Conservation (phyloP, 441 rosid species). For the Jatropha multifida region DNA sequence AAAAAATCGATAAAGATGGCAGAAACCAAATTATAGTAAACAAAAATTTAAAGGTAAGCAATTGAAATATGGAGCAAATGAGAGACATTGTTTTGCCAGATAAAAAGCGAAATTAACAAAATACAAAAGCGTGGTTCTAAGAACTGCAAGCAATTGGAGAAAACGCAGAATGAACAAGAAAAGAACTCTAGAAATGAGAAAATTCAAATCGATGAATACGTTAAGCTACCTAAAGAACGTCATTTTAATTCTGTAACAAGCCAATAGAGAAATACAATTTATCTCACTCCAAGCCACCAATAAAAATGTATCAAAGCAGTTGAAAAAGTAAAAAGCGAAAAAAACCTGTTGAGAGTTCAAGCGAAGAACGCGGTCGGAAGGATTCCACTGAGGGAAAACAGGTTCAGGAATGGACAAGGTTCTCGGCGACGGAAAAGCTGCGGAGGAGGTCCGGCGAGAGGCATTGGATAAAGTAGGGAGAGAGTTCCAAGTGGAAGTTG, state of each 20-base stretch:
- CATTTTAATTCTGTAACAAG: background rate
- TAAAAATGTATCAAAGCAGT: background rate
- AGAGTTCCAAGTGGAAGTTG: conserved; percentile 8
- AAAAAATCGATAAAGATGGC: background rate
- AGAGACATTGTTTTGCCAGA: background rate
- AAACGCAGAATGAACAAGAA: background rate
- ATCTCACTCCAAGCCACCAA: background rate
- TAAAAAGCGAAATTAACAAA: too few relatives aligned
- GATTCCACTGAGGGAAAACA: conserved; percentile 33
- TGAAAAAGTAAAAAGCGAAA: background rate
- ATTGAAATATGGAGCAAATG: background rate
- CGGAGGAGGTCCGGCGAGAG: conserved; percentile 20
- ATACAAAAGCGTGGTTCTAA: background rate
- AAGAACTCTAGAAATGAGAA: background rate
- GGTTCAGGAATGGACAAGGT: conserved; percentile 28
- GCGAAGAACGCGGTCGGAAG: conserved; percentile 44
- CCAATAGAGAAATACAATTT: background rate
- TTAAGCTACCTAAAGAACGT: background rate
- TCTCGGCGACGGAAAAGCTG: conserved; percentile 11
- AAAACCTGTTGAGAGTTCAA: conserved; percentile 31
- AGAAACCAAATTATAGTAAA: background rate
- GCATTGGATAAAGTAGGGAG: background rate
- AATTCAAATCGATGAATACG: background rate
- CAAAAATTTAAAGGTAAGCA: background rate
- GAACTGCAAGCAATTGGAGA: background rate